Evolutionary conservation across 208 protist species (phyloP).

Genomic region (Phytomonas francai): DNA sequence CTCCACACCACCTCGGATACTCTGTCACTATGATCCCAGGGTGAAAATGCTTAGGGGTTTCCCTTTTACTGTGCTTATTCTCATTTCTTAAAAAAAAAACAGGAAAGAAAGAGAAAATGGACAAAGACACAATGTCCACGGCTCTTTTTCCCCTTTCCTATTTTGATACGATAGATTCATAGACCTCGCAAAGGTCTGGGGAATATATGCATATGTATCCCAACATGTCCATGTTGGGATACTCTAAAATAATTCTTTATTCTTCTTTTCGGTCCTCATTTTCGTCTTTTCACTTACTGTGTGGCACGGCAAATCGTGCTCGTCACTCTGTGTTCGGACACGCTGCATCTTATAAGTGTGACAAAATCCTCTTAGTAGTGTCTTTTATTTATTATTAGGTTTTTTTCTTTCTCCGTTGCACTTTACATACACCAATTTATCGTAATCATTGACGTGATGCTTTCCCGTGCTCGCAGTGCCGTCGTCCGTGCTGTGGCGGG

Average conservation of each 20-base stretch:
- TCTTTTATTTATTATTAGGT: slow-evolving; percentile 1
- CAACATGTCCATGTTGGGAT: not conserved
- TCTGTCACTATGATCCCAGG: not conserved
- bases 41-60: not conserved
- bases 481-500: slow-evolving; percentile 24
- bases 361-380: not conserved
- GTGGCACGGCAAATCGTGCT: not conserved
- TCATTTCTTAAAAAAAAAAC: slow-evolving; percentile 8
- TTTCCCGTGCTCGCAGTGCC: slow-evolving; percentile 55
- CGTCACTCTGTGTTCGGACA: not conserved
- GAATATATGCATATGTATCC: not conserved
- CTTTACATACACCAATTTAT: slow-evolving; percentile 13
- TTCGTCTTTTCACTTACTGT: not conserved
- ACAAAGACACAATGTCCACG: not conserved
- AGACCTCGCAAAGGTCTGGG: not conserved
- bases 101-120: not conserved
- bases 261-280: not conserved
- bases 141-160: not conserved
- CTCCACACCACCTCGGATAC: not conserved
- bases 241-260: not conserved
- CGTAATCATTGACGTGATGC: slow-evolving; percentile 20
- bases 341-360: not conserved
- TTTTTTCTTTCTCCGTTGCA: slow-evolving; percentile 7
- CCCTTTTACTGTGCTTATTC: slow-evolving; percentile 9
- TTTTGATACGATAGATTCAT: not conserved